Base-by-base conservation (phyloP, 2,329 filamentous ascomycete genomes). In the Colletotrichum magnum region DNA sequence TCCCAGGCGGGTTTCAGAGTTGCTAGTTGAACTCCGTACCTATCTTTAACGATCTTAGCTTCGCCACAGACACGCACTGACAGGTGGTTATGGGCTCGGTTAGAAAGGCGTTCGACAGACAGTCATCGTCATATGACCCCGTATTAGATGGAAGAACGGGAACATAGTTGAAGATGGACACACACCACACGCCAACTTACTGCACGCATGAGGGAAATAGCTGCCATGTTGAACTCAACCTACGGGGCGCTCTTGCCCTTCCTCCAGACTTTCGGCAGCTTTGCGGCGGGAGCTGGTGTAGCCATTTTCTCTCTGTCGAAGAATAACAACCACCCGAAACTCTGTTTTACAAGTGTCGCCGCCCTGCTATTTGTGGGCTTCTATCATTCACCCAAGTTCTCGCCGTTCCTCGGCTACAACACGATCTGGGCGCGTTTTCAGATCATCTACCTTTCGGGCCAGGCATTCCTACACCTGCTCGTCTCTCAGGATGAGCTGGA, bases 391-490 rank as follows among this genome's bases (percentile, higher is more conserved):
- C 5, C 21, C n/a, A 21, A 51, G n/a, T 18, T 51, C 12, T 51
- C 48, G 12, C 21, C 48, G 5, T 21, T 51, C 12, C 6, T 18
- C 2, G 48, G 13, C 5, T 51, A 21, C n/a, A 51, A 51, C 48
- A 51, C 48, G 10, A 21, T 51, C 24, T 51, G 48, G 48, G 48
- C 48, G 48, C 48, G 48, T 51, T 51, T 51, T 13, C 48, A 51
- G 48, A 51, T 51, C 21, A 51, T 51, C 48, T 51, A 51, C 21
- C 48, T 51, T 13, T 51, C 48, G 9, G 48, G 48, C n/a, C 48
- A 51, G 21, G 21, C 48, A 21, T 51, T 51, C 21, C 18, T 51
- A 13, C 48, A 51, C 12, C 7, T 51, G n/a, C 21, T 51, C 7
- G 21, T 26, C 7, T 26, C n/a, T 0, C 48, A 51, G 13, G 48